Percentiles rank a stretch among this genome's conserved stretches.
These are phyloP conservation scores for Diutina ranongensis DNA, from an alignment of 1,139 yeast genomes.

Conservation along the genomic window DNA sequence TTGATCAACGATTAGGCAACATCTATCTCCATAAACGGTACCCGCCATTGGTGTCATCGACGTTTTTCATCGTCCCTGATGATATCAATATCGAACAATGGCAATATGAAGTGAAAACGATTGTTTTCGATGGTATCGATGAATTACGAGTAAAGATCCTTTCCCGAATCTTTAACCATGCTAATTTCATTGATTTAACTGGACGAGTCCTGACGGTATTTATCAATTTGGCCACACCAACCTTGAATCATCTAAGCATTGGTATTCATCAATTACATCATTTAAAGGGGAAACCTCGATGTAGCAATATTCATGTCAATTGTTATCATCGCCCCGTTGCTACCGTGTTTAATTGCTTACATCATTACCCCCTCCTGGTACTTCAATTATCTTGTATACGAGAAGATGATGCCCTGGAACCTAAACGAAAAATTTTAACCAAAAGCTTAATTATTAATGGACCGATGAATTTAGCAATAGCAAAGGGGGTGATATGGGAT, in stretches of 20 bases:
- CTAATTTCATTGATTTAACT: neutral
- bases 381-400: neutral
- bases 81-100: neutral
- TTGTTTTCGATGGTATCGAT: neutral
- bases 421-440: neutral
- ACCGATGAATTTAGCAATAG: neutral
- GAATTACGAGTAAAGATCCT: neutral
- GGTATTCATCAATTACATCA: conserved; percentile 3
- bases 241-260: neutral
- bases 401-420: neutral
- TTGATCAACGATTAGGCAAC: neutral
- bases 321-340: neutral
- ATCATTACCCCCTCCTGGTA: neutral
- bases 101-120: neutral
- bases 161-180: neutral
- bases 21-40: neutral
- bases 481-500: neutral
- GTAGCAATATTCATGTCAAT: neutral
- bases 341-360: neutral
- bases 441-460: neutral
- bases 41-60: neutral
- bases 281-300: neutral
- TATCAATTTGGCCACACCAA: neutral
- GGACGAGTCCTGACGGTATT: neutral
- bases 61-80: neutral